Base-by-base conservation (phyloP, 148 eudicot genomes). In the Fagopyrum esculentum region DNA sequence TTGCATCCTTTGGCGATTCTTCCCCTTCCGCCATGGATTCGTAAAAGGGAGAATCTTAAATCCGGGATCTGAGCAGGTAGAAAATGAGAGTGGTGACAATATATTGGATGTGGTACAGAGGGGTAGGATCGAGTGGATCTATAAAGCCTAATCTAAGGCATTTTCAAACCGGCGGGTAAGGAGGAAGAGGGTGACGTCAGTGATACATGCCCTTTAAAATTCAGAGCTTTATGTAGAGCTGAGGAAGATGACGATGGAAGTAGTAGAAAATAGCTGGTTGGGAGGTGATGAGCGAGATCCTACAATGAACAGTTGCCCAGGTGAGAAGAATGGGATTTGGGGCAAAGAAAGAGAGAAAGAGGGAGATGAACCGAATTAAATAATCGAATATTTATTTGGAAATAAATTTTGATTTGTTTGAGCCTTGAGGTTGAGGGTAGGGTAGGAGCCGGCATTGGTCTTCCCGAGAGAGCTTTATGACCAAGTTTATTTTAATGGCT, bases 71-170 rank as follows among this genome's bases (percentile, higher is more conserved):
- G 6, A 6, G 13, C 10, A 16, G 30, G 4, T 9, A 11, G 76
- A 12, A 56, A 44, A 16, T 40, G 66, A 68, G 43, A 47, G 13
- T 43, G 51, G 2, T 19, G 22, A 4, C 2, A 43, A 35, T 13
- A 9, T 3, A 6, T 15, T 8, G 15, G 8, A n/a, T 26, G 13
- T 44, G 30, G 13, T 52, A 71, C 6, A n/a, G 30, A 19, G 30
- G 71, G 64, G 22, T 16, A 40, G 35, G 63, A 43, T 19, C 77
- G 2, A 3, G 49, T 47, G 64, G 46, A 46, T 26, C 56, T 12
- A 7, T 22, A 74, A 74, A 66, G 72, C 15, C 76, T 13, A 73
- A 59, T 74, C 51, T 79, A 69, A 60, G 74, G 73, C 84, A 82
- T 82, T 75, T 64, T 77, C 61, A 45, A 5, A 6, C 35, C 71